Base-by-base conservation (phyloP, 768 basidiomycete species). In the Mycena albidolilacea region DNA sequence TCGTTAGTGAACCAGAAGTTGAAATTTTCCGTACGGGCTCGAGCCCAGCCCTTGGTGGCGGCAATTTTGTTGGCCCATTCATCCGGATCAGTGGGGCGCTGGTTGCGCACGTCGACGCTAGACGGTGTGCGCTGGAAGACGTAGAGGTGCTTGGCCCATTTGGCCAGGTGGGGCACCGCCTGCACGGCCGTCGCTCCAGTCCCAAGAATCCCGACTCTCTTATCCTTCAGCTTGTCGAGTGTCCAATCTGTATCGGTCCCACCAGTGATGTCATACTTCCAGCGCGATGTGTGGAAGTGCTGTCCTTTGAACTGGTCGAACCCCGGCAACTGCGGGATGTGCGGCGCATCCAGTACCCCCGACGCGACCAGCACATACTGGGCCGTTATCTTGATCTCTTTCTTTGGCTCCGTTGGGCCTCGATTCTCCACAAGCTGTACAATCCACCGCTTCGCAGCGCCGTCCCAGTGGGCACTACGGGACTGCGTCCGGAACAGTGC, bases 81-180 rank as follows among this genome's bases (percentile, higher is more conserved):
- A 5, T 54, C 62, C 12, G 66, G 61, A 17, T 73, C 67, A 30
- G 74, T 75, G 19, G 44, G 39, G 10, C 65, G 71, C 66, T 77
- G 76, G 11, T 66, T 69, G 9, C 76, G 76, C 35, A 46, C 43
- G 57, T 77, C 74, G 41, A 77, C 74, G 14, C 39, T 38, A 3
- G 74, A 71, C 4, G 76, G 76, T 1, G 76, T 75, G 2, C 76
- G 76, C 59, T 77, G 76, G 50, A 77, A 77, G 23, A 77, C 74
- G 52, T 55, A 59, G 15, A 77, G 74, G 37, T 75, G 63, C 30
- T 72, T 64, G 3, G 74, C 74, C 68, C 71, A 71, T 7, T 64
- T 58, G 37, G 76, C 76, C 12, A 77, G 59, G 30, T 75, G 46
- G 0, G 76, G 76, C 5, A 77, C 62, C 3, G 59, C 65, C 62